Conservation (phyloP, 306 rosid genomes). For the Quercus dentata region DNA sequence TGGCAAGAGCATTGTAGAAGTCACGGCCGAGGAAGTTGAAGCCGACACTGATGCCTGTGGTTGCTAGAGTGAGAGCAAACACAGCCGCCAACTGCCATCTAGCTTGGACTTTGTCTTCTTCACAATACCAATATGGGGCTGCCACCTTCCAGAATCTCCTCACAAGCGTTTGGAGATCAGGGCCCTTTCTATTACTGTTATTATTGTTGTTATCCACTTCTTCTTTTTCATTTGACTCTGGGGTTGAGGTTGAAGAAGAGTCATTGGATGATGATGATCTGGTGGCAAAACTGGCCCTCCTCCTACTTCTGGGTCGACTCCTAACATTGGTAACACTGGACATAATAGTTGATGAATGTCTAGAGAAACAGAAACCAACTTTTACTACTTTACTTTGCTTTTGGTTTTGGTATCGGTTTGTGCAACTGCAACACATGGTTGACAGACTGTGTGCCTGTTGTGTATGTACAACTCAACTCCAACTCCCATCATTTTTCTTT, state of each 20-base stretch:
- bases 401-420: background rate
- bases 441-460: background rate
- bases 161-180: slow-evolving; percentile 58
- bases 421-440: background rate
- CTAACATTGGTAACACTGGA: background rate
- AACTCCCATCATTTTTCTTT: background rate
- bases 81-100: slow-evolving; percentile 88
- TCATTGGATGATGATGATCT: background rate
- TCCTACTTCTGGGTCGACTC: background rate
- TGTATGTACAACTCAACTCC: background rate
- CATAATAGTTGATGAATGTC: background rate
- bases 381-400: background rate
- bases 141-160: slow-evolving; percentile 94
- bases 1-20: slow-evolving; percentile 90
- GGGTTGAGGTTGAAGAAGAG: background rate
- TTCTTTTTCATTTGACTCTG: background rate
- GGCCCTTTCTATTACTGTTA: slow-evolving; percentile 36
- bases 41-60: slow-evolving; percentile 95
- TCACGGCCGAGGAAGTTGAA: slow-evolving; percentile 94
- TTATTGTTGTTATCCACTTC: background rate
- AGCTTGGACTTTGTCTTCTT: slow-evolving; percentile 78
- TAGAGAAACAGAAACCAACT: background rate
- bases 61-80: slow-evolving; percentile 83
- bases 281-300: background rate
- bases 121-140: slow-evolving; percentile 83